Percentiles rank a stretch among this genome's conserved stretches.
These are phyloP conservation scores for Pseudocercospora vitis DNA, from an alignment of 2,329 filamentous ascomycete species.

Conservation along the genomic window DNA sequence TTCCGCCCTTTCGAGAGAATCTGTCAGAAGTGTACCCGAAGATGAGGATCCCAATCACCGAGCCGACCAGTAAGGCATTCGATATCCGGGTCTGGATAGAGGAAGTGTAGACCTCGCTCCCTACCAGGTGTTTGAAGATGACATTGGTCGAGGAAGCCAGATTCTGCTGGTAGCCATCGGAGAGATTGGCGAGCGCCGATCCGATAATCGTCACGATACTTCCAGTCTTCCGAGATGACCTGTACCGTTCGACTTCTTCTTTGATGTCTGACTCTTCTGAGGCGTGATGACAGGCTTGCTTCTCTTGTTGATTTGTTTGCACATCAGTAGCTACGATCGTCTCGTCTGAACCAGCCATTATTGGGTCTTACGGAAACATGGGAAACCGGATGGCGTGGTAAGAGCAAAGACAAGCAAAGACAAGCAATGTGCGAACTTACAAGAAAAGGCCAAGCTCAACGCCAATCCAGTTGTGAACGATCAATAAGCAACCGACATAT, in stretches of 20 bases:
- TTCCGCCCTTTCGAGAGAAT: slow-evolving; percentile 38
- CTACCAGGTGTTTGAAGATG: slow-evolving; percentile 36
- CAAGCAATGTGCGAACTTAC: background rate
- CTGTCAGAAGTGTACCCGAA: slow-evolving; percentile 38
- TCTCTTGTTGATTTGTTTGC: background rate
- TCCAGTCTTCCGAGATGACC: slow-evolving; percentile 24
- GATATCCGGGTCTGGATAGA: slow-evolving; percentile 36
- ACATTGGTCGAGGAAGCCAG: slow-evolving; percentile 39
- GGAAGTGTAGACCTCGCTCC: slow-evolving; percentile 34
- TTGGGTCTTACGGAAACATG: background rate
- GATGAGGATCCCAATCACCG: slow-evolving; percentile 38
- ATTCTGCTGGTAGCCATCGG: slow-evolving; percentile 39
- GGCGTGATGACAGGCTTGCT: slow-evolving; percentile 13
- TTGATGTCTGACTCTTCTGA: slow-evolving; percentile 6
- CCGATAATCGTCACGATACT: slow-evolving; percentile 31
- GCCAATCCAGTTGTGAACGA: background rate
- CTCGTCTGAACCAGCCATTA: background rate
- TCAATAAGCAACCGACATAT: background rate
- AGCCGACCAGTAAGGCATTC: slow-evolving; percentile 38
- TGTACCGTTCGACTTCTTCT: background rate
- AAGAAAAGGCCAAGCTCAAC: background rate
- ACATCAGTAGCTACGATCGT: background rate
- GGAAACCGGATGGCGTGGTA: background rate
- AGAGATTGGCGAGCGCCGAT: slow-evolving; percentile 37
- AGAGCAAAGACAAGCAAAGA: background rate